Evolutionary conservation across 768 basidiomycete species (phyloP).

Genomic region (Trametes sanguinea): DNA sequence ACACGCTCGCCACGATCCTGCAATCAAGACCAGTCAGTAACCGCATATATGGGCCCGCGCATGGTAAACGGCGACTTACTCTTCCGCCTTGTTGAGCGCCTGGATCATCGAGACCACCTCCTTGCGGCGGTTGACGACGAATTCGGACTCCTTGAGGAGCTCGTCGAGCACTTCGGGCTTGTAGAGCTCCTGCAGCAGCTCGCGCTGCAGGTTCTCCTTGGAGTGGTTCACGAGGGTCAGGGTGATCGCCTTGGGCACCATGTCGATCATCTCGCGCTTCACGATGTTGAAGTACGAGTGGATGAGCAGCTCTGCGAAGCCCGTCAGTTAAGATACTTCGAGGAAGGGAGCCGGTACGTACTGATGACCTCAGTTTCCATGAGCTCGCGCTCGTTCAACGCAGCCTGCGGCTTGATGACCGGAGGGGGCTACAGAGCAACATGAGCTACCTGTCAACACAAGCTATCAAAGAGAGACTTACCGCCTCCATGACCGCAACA

Average conservation of each 20-base stretch:
- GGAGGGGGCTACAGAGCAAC: slow-evolving; percentile 64
- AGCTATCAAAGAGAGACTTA: slow-evolving; percentile 29
- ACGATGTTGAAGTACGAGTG: slow-evolving; percentile 98
- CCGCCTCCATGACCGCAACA: slow-evolving; percentile 57
- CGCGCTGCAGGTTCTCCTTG: slow-evolving; percentile 93
- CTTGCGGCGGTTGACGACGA: slow-evolving; percentile 85
- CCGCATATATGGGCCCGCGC: not conserved
- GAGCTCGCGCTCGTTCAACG: slow-evolving; percentile 90
- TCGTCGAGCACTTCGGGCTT: slow-evolving; percentile 96
- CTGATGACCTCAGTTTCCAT: slow-evolving; percentile 99
- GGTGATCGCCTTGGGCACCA: slow-evolving; percentile 96
- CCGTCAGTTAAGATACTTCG: not conserved
- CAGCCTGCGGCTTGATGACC: slow-evolving; percentile 86
- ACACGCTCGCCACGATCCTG: slow-evolving; percentile 28
- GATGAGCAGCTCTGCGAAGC: slow-evolving; percentile 84
- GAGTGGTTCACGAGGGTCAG: slow-evolving; percentile 89
- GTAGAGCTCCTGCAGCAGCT: slow-evolving; percentile 94
- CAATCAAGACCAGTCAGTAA: not conserved
- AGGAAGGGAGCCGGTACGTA: slow-evolving; percentile 45
- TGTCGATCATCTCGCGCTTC: slow-evolving; percentile 99
- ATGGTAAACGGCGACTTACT: slow-evolving; percentile 53
- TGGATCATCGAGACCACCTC: slow-evolving; percentile 92
- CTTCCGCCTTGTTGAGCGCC: slow-evolving; percentile 96
- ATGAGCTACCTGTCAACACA: slow-evolving; percentile 11
- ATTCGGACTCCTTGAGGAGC: slow-evolving; percentile 92